Percentiles rank a stretch among this genome's conserved stretches.
These are phyloP conservation scores for Myxozyma monticola DNA, from an alignment of 805 yeast species.

Conservation along the genomic window DNA sequence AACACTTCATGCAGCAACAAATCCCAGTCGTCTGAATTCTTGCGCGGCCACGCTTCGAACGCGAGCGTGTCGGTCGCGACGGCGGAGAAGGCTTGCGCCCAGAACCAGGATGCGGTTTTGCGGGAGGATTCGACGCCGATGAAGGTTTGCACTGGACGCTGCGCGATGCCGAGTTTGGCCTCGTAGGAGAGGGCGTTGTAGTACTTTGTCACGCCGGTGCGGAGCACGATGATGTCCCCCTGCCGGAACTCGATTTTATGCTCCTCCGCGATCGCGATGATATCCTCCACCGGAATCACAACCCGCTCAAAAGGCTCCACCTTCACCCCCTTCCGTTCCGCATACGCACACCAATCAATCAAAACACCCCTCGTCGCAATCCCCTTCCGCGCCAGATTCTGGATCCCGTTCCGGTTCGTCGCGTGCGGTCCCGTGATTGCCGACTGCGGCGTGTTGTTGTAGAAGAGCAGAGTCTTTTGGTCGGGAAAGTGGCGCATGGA, in stretches of 20 bases:
- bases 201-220: conserved; percentile 1
- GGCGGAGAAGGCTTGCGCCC: conserved; percentile 5
- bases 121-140: conserved; percentile 4
- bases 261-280: not conserved
- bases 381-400: conserved; percentile 5
- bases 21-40: conserved; percentile 1
- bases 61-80: conserved; percentile 6
- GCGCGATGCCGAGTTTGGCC: not conserved
- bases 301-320: conserved; percentile 1
- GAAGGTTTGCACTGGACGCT: not conserved
- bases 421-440: conserved; percentile 1
- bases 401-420: conserved; percentile 7
- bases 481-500: conserved; percentile 6
- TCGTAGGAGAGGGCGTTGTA: conserved; percentile 1
- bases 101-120: conserved; percentile 1
- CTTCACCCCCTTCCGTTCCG: not conserved
- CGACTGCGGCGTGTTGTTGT: not conserved
- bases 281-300: conserved; percentile 3
- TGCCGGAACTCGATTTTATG: not conserved
- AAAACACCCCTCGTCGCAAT: conserved; percentile 6
- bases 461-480: conserved; percentile 1
- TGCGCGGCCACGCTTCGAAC: conserved; percentile 11
- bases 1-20: conserved; percentile 9
- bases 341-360: conserved; percentile 7
- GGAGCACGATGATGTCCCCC: conserved; percentile 6